Conservation (phyloP, 2,329 filamentous ascomycete species). For the Penicillium verrucosum region DNA sequence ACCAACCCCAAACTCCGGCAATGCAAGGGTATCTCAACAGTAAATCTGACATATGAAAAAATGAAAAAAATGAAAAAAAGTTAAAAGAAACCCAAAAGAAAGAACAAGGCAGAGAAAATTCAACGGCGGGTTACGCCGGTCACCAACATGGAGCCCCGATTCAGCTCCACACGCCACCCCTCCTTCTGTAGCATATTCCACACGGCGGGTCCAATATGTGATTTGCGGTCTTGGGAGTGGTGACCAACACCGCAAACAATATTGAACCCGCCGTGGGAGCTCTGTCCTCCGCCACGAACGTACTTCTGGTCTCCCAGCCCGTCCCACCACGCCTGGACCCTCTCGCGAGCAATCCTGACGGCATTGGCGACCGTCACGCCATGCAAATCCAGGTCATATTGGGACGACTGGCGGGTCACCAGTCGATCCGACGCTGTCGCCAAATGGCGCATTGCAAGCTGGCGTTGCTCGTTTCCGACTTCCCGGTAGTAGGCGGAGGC, state of each 20-base stretch:
- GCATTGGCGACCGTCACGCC: slow-evolving; percentile 78
- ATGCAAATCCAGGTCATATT: slow-evolving; percentile 70
- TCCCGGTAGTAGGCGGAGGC: slow-evolving; percentile 74
- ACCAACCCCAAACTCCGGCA: slow-evolving; percentile 3
- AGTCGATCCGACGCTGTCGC: slow-evolving; percentile 67
- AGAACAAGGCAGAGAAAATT: neutral
- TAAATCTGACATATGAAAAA: neutral
- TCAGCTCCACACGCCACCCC: slow-evolving; percentile 77
- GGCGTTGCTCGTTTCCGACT: slow-evolving; percentile 62
- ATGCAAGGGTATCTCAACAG: slow-evolving; percentile 8
- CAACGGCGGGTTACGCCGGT: slow-evolving; percentile 52
- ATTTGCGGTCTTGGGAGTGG: slow-evolving; percentile 74
- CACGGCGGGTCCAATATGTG: slow-evolving; percentile 76
- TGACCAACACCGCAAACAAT: slow-evolving; percentile 78
- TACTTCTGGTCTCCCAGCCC: slow-evolving; percentile 63
- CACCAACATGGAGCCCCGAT: slow-evolving; percentile 68
- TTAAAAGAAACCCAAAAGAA: neutral
- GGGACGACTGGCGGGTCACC: slow-evolving; percentile 65
- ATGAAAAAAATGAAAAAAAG: neutral
- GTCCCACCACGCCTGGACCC: slow-evolving; percentile 73
- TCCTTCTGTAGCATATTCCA: slow-evolving; percentile 69
- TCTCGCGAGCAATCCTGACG: slow-evolving; percentile 69
- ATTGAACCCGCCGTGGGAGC: slow-evolving; percentile 58
- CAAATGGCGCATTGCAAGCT: slow-evolving; percentile 55
- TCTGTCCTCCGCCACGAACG: slow-evolving; percentile 41